Evolutionary conservation across 1,139 yeast genomes (phyloP), one percentile per base, ranked within the genome.

Genomic region (Scheffersomyces titani): DNA sequence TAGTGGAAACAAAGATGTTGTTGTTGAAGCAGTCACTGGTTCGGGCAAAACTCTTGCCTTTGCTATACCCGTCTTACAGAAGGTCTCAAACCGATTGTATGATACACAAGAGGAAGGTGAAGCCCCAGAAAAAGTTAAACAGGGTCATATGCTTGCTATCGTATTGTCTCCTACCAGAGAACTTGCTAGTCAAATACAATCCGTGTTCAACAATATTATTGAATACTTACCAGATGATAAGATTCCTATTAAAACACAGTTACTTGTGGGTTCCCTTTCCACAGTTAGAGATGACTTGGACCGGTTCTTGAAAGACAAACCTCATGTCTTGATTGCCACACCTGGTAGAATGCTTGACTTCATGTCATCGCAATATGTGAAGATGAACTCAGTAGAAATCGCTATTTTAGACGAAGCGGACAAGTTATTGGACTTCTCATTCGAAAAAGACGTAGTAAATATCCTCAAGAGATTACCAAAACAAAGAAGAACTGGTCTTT

Each of bases 21-120:
- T 96, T 9, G 98, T 92, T 1, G 97, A 93, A 68, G 92, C 98
- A 0, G 97, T 92, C 1, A 94, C 99, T 0, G 99, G 99, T 0
- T 92, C 98, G 0, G 99, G 99, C 7, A 94, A 94, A 70, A 94
- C 99, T 0, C 73, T 93, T 44, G 91, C 98, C 3, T 94, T 90
- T 72, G 86, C 86, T 7, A 81, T 94, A 3, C 99, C 99, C 0
- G 82, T 92, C 2, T 70, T 93, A 22, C 94, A 92, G 65, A 85
- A 85, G 70, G 72, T 88, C 44, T 73, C 82, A 50, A 70, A 67
- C 47, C 60, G 69, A 19, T 60, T 73, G 51, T 68, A 70, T 53
- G 63, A 72, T 47, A 62, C 65, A 48, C 63, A 61, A 20, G 68
- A 60, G 19, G 70, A 67, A 54, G 55, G 55, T 4, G 58, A 66